Evolutionary conservation across 2,329 filamentous ascomycete genomes (phyloP), one percentile per base, ranked within the genome.

Genomic region (Aspergillus sclerotialis): DNA sequence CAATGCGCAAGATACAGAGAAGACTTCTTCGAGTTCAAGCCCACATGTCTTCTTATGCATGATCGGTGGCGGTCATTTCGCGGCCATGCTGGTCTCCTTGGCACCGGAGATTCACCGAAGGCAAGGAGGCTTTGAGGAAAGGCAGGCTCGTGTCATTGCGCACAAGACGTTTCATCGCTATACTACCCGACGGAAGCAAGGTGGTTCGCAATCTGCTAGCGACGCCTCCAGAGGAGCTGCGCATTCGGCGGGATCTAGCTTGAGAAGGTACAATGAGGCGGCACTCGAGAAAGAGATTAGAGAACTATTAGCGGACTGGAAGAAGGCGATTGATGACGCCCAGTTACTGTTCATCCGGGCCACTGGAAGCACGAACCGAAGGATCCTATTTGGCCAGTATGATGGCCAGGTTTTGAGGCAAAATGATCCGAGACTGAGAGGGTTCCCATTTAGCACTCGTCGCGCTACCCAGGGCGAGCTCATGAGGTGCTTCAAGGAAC

Each of bases 151-250:
- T 0, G 86, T 96, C 1, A 73, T 95, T 28, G 90, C 88, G 0
- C 90, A 96, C 63, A 98, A 98, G 68, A 95, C 90, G 0, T 98
- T 96, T 60, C 93, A 98, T 60, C 77, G 92, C 37, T 98, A 98
- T 56, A 98, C 93, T 0, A 98, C 92, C 5, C 75, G 92, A 45
- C 76, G 92, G 46, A 98, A 98, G 60, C 92, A 98, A 60, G 92
- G 92, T 69, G 92, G 93, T 27, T 82, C 88, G 8, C 92, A 98
- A 59, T 93, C 89, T 3, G 82, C 90, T 17, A 96, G 88, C 58
- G 92, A 98, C 59, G 84, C 86, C 41, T 78, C 89, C n/a, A 94
- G 94, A 56, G 90, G 92, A 10, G 81, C 83, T 30, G 92, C 92
- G 0, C 88, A 96, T 61, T 96, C 92, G 4, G 93, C 89, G 6